Conservation (phyloP, 1,284 basidiomycete genomes). For the Cryptococcus floricola region DNA sequence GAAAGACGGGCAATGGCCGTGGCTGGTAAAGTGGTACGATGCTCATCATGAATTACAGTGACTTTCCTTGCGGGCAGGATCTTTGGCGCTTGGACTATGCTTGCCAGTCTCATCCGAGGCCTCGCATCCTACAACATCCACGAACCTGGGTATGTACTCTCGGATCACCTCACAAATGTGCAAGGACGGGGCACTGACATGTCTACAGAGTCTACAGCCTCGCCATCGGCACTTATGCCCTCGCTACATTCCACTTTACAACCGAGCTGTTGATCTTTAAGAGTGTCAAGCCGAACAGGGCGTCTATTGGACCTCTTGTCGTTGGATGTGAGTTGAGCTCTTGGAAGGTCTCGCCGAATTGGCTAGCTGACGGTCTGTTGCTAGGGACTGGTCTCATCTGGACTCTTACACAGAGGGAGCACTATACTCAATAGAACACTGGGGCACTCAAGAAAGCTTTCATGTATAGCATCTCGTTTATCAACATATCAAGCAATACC, state of each 20-base stretch:
- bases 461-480: too few species aligned
- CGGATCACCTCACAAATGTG: background rate
- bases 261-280: conserved; percentile 81
- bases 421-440: conserved; percentile 19
- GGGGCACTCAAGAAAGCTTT: too few species aligned
- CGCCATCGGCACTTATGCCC: conserved; percentile 76
- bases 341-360: background rate
- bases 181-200: background rate
- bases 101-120: conserved; percentile 70
- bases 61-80: conserved; percentile 78
- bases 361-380: background rate
- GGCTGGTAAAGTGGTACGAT: background rate
- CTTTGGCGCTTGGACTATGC: conserved; percentile 83
- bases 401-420: conserved; percentile 30
- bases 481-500: too few species aligned
- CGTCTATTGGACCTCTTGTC: conserved; percentile 71
- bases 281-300: conserved; percentile 63
- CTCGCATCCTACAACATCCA: conserved; percentile 85
- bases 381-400: conserved; percentile 28
- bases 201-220: conserved; percentile 77
- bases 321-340: conserved; percentile 69
- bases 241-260: conserved; percentile 84
- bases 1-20: background rate
- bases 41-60: conserved; percentile 55
- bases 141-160: conserved; percentile 62